phyloP scores from a whole-genome alignment of 768 basidiomycete species.

The Ramaria rubella region DNA sequence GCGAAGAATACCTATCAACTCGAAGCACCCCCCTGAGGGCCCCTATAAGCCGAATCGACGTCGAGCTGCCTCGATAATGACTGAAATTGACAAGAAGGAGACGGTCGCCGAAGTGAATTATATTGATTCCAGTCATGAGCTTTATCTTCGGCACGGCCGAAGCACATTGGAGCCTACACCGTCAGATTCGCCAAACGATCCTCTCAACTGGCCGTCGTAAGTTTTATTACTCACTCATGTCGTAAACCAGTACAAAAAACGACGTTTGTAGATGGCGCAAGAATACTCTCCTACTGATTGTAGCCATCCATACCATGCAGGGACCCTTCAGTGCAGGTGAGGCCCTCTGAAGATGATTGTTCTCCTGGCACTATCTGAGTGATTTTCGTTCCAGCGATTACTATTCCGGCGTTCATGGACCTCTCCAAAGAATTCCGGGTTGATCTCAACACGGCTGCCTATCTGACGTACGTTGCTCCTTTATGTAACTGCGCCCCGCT shows the following conservation, averaged over 20 bases:
- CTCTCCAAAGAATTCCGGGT: conserved; percentile 2
- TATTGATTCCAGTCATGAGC: too few species aligned
- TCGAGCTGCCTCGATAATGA: too few species aligned
- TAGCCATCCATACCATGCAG: conserved; percentile 1
- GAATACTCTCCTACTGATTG: not conserved
- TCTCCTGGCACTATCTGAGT: too few species aligned
- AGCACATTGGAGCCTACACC: too few species aligned
- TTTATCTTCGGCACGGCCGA: too few species aligned
- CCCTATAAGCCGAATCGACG: too few species aligned
- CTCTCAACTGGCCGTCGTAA: not conserved
- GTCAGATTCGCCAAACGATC: too few species aligned
- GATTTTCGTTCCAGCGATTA: not conserved
- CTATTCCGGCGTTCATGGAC: conserved; percentile 3
- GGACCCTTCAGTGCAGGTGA: not conserved
- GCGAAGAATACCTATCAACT: too few species aligned
- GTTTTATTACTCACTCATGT: not conserved
- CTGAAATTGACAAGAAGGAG: too few species aligned
- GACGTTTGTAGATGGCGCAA: conserved; percentile 1
- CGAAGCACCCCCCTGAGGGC: too few species aligned
- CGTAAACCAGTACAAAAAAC: not conserved
- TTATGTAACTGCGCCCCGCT: not conserved
- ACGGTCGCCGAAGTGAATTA: too few species aligned
- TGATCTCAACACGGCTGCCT: not conserved
- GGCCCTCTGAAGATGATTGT: not conserved
- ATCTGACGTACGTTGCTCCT: not conserved